These are phyloP conservation scores for Populus trichocarpa DNA, from an alignment of 441 rosid genomes.

Conservation along the genomic window DNA sequence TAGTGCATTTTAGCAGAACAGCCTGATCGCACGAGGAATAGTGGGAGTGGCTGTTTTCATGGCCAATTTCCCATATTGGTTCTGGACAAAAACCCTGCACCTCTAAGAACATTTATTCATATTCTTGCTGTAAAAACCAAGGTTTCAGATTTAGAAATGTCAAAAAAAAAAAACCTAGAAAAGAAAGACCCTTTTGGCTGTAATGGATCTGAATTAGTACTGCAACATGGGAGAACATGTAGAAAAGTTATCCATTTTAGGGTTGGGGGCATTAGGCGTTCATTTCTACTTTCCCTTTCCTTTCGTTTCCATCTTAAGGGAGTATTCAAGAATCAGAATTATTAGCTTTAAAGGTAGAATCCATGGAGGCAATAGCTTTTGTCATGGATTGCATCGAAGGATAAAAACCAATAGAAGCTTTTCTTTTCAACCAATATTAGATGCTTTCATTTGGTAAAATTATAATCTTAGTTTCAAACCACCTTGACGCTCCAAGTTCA, in stretches of 20 bases:
- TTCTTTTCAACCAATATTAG: no score
- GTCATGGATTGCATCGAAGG: not conserved
- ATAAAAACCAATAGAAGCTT: not conserved
- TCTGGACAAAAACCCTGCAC: conserved; percentile 19
- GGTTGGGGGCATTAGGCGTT: not conserved
- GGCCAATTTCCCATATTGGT: conserved; percentile 24
- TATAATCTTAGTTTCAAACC: not conserved
- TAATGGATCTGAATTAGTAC: not conserved
- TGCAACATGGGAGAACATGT: not conserved
- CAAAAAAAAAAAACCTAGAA: conserved; percentile 5
- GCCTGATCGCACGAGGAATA: conserved; percentile 23
- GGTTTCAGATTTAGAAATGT: conserved; percentile 9
- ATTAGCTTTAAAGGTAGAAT: not conserved
- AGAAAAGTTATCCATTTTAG: not conserved
- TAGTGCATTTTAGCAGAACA: conserved; percentile 23
- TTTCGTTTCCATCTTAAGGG: not conserved
- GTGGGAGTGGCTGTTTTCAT: conserved; percentile 18
- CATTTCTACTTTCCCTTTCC: not conserved
- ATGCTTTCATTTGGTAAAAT: not conserved
- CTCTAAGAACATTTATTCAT: conserved; percentile 6
- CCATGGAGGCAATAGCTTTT: not conserved
- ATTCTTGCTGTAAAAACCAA: conserved; percentile 2
- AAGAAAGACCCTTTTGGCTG: not conserved
- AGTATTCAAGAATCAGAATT: not conserved
- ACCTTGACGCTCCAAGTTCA: not conserved